Evolutionary conservation across 805 yeast genomes (phyloP).

Genomic region (Wickerhamomyces pijperi): DNA sequence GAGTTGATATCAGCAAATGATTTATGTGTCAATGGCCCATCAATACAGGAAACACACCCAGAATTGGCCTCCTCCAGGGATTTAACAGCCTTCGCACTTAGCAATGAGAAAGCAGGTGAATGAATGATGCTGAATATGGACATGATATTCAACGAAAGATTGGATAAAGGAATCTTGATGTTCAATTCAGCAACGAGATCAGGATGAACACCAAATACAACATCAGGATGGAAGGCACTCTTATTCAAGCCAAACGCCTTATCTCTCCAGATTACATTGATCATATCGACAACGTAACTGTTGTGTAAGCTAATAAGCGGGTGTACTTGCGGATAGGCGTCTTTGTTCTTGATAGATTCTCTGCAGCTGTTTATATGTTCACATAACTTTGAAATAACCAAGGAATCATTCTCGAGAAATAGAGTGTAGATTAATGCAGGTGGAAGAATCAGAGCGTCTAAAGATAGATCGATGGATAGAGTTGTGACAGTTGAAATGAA

Average conservation of each 20-base stretch:
- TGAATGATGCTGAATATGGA: constrained; percentile 29
- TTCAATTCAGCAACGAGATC: constrained; percentile 16
- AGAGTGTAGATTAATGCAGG: constrained; percentile 27
- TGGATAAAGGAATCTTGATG: constrained; percentile 16
- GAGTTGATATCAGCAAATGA: constrained; percentile 26
- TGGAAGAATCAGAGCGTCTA: constrained; percentile 20
- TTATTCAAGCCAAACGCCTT: constrained; percentile 30
- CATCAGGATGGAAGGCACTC: constrained; percentile 12
- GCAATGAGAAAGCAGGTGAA: constrained; percentile 37
- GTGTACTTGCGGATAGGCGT: constrained; percentile 8
- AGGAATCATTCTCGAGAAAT: constrained; percentile 31
- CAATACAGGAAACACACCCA: constrained; percentile 27
- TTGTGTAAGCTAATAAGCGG: constrained; percentile 29
- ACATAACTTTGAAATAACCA: constrained; percentile 33
- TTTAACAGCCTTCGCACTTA: constrained; percentile 33
- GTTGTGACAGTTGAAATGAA: too few species aligned
- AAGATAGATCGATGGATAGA: too few species aligned
- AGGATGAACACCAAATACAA: constrained; percentile 22
- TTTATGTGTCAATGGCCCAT: constrained; percentile 39
- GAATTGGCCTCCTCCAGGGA: constrained; percentile 30
- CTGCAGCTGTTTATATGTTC: constrained; percentile 31
- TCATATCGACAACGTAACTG: constrained; percentile 41
- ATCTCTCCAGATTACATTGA: constrained; percentile 48
- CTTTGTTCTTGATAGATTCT: constrained; percentile 6
- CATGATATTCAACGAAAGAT: constrained; percentile 11